A percentile compares a stretch with the other conserved stretches of the same genome.
These are phyloP conservation scores for Gracilaria gracilis DNA, from an alignment of 23 red algal genomes.

Conservation along the genomic window DNA sequence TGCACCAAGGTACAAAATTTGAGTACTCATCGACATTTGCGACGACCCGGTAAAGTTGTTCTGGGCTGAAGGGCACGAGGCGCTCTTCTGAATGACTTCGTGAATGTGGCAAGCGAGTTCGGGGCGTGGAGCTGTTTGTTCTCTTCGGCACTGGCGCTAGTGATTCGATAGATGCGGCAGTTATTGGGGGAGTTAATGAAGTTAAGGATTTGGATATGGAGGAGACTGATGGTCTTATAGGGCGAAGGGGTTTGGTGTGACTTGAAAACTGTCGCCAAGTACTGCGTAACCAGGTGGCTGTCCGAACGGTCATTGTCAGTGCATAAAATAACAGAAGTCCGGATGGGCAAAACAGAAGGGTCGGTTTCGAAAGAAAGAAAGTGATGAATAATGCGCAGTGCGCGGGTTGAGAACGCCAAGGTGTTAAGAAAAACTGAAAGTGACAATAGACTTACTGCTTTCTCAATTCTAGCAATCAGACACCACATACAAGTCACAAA, in stretches of 20 bases:
- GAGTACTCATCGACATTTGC: constrained; percentile 85
- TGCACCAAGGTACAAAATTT: constrained; percentile 97
- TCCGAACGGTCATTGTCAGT: constrained; percentile 1
- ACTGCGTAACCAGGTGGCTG: neutral
- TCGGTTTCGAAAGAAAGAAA: neutral
- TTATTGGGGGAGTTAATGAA: constrained; percentile 2
- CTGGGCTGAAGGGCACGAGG: constrained; percentile 74
- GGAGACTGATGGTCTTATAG: neutral
- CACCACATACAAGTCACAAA: neutral
- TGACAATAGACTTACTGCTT: neutral
- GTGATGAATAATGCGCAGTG: no score
- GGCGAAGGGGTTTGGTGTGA: neutral
- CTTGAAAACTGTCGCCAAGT: constrained; percentile 15
- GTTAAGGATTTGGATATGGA: neutral
- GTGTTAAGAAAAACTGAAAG: no score
- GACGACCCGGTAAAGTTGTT: constrained; percentile 85
- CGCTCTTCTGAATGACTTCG: constrained; percentile 74
- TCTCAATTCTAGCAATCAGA: neutral
- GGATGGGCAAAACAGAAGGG: neutral
- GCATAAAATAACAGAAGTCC: neutral
- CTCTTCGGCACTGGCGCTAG: neutral
- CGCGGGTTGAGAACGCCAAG: neutral
- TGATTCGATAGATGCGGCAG: neutral
- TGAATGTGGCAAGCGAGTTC: constrained; percentile 43
- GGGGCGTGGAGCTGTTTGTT: constrained; percentile 9